A percentile compares a stretch with the other conserved stretches of the same genome.
These are phyloP conservation scores for Cyclostephanos tholiformis DNA, from an alignment of 108 stramenopile species.

Conservation along the genomic window DNA sequence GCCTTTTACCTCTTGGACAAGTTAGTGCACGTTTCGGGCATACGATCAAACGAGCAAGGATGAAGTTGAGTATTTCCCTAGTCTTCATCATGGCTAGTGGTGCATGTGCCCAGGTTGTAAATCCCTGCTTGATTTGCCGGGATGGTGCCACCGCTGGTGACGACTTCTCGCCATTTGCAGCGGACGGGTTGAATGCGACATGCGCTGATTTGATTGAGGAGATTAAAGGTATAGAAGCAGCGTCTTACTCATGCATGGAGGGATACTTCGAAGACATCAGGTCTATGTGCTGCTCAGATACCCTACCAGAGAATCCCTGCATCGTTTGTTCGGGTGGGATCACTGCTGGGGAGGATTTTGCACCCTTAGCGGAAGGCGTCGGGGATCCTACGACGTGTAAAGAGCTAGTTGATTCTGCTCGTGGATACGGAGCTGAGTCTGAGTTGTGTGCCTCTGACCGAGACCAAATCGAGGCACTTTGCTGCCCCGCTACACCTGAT, in stretches of 20 bases:
- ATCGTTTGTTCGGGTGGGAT: neutral
- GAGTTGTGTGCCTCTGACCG: too few species aligned
- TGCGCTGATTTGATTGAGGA: neutral
- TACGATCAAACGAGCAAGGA: too few species aligned
- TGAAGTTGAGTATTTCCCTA: too few species aligned
- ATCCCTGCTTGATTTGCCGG: constrained; percentile 1
- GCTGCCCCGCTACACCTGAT: neutral
- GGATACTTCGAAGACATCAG: neutral
- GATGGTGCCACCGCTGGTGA: constrained; percentile 5
- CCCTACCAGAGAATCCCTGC: neutral
- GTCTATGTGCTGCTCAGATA: neutral
- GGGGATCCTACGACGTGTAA: neutral
- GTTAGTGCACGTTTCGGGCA: too few species aligned
- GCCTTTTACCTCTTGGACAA: too few species aligned
- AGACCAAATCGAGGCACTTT: neutral
- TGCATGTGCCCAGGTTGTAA: neutral
- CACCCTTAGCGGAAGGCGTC: neutral
- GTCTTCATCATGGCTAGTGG: too few species aligned
- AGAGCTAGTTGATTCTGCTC: neutral
- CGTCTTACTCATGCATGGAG: neutral
- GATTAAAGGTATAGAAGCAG: neutral
- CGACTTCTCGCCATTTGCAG: neutral
- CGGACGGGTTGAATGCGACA: neutral
- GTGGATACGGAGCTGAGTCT: too few species aligned
- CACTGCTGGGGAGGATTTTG: neutral